phyloP scores from a whole-genome alignment of 78 protist genomes.

The Dictyostelium intermedium region DNA sequence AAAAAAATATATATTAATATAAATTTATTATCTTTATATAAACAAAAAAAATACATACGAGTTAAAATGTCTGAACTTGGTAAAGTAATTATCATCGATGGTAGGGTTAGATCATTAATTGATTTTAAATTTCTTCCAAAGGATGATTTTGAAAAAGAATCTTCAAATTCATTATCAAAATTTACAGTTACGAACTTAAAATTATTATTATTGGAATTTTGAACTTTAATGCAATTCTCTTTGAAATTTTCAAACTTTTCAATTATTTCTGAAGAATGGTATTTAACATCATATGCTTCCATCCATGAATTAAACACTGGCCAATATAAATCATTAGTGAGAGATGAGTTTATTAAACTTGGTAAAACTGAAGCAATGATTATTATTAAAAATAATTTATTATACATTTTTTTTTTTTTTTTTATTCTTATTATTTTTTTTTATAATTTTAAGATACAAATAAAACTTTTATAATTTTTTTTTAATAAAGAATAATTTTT shows the following conservation, averaged over 20 bases:
- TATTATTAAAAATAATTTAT: neutral
- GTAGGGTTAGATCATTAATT: neutral
- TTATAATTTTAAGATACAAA: neutral
- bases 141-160: neutral
- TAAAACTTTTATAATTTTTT: too few relatives aligned
- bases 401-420: neutral
- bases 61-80: neutral
- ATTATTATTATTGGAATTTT: neutral
- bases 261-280: neutral
- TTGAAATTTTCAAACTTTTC: constrained; percentile 5
- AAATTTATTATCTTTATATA: neutral
- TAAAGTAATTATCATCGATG: neutral
- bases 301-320: neutral
- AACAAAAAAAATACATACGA: neutral
- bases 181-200: neutral
- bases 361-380: neutral
- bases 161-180: neutral
- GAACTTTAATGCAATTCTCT: neutral
- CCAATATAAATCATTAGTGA: neutral
- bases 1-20: neutral
- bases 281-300: neutral
- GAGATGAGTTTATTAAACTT: neutral
- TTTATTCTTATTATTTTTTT: neutral
- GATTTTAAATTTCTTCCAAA: neutral
- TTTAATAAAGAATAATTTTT: too few relatives aligned